These are phyloP conservation scores for Papilionanthe hybrid DNA, from an alignment of 116 monocot species.

Conservation along the genomic window DNA sequence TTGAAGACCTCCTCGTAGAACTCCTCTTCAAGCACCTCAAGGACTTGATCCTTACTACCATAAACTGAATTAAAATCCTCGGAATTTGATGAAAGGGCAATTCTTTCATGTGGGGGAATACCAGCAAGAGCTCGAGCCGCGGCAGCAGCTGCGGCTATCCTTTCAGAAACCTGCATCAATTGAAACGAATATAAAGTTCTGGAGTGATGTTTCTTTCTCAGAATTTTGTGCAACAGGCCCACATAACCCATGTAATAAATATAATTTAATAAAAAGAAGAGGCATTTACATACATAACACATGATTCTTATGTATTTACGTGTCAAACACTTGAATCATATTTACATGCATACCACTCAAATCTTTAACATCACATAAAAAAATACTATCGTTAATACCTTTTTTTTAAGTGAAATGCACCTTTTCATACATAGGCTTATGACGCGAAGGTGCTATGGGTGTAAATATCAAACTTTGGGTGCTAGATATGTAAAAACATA, in stretches of 20 bases:
- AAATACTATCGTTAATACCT: too few species aligned
- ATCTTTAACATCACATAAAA: too few species aligned
- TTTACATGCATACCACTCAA: too few species aligned
- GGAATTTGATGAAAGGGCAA: constrained; percentile 66
- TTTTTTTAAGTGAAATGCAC: too few species aligned
- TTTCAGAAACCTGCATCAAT: constrained; percentile 74
- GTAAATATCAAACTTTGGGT: too few species aligned
- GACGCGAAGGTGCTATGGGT: too few species aligned
- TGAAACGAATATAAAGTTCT: neutral
- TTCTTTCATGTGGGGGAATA: constrained; percentile 76
- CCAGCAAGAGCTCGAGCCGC: constrained; percentile 92
- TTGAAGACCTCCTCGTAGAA: constrained; percentile 77
- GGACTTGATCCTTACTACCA: constrained; percentile 41
- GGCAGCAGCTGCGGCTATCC: constrained; percentile 91
- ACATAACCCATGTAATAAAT: neutral
- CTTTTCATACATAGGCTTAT: too few species aligned
- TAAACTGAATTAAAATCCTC: constrained; percentile 65
- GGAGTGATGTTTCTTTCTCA: neutral
- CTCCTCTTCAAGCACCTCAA: constrained; percentile 79
- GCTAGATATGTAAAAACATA: too few species aligned
- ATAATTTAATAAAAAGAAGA: neutral
- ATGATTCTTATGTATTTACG: too few species aligned
- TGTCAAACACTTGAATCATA: too few species aligned
- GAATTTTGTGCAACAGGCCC: neutral
- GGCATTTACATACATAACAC: neutral